Base-by-base conservation (phyloP, 257 asterid genomes). In the Forsythia suspensa region DNA sequence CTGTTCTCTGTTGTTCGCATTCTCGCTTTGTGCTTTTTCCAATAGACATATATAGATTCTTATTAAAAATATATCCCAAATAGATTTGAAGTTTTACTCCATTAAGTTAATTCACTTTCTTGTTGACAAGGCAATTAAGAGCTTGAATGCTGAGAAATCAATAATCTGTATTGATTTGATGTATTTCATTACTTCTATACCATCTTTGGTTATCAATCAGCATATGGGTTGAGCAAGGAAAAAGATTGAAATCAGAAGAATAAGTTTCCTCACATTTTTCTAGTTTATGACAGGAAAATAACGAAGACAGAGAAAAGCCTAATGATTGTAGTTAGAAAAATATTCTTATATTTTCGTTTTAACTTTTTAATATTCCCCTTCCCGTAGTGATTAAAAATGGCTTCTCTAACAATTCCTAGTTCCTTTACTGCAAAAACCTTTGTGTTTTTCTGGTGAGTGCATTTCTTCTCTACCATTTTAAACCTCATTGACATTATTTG, bases 171-270 rank as follows among this genome's bases (percentile, higher is more conserved):
- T 42, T 11, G 16, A 39, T 76, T 66, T 43, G 75, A 79, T 44
- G 65, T 76, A 44, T 63, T 77, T 46, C 10, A 34, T 51, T 41
- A 79, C 59, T 74, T 74, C 7, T 71, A 43, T 61, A 16, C 57
- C 72, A 37, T 52, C 74, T 74, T 73, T 57, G 15, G 51, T 80
- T 67, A 76, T 70, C 21, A 72, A 36, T 70, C 18, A 34, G 76
- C 84, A 42, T 72, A 79, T 34, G 36, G 5, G 20, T 42, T 74
- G 63, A 67, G 20, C 76, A 51, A 46, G 39, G 74, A 46, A 38
- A 65, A 84, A 44, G 38, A 69, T 72, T 20, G 77, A 70, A 18
- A 70, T 40, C 55, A 24, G 77, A 69, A 77, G 70, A 76, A 43
- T 20, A 37, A 76, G 34, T 74, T 59, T 69, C 18, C 5, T 48